phyloP scores from a whole-genome alignment of 1,284 basidiomycete species.

The Baeospora myosura region DNA sequence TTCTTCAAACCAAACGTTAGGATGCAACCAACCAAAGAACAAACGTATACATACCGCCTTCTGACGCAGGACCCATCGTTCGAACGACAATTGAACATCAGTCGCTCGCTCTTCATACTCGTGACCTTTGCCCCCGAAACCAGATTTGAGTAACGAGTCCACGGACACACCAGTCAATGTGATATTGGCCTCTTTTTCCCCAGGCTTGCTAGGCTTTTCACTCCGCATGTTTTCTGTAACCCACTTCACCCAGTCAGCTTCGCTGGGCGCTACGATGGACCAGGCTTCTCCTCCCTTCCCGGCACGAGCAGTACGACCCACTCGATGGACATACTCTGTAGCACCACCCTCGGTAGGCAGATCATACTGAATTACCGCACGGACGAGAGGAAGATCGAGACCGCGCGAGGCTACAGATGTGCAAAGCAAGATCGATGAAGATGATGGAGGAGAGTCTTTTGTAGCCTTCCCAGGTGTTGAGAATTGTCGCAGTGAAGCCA shows the following conservation, averaged over 20 bases:
- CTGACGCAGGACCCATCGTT: slow-evolving; percentile 82
- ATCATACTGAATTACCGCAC: slow-evolving; percentile 93
- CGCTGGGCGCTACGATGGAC: slow-evolving; percentile 85
- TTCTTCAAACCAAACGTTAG: slow-evolving; percentile 42
- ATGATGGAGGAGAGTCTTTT: slow-evolving; percentile 22
- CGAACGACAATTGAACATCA: slow-evolving; percentile 91
- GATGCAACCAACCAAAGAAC: slow-evolving; percentile 6
- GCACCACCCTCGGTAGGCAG: slow-evolving; percentile 95
- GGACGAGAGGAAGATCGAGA: slow-evolving; percentile 93
- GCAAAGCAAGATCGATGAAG: slow-evolving; percentile 78
- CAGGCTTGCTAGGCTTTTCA: slow-evolving; percentile 25
- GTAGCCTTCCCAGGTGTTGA: slow-evolving; percentile 43
- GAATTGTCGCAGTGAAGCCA: slow-evolving; percentile 80
- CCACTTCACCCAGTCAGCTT: slow-evolving; percentile 85
- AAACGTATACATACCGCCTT: slow-evolving; percentile 51
- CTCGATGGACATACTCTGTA: slow-evolving; percentile 95
- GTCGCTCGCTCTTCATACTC: slow-evolving; percentile 92
- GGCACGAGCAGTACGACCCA: slow-evolving; percentile 94
- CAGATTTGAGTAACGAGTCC: slow-evolving; percentile 67
- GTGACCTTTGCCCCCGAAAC: slow-evolving; percentile 76
- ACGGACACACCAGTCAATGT: slow-evolving; percentile 55
- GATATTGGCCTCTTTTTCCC: slow-evolving; percentile 31
- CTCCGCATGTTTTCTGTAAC: slow-evolving; percentile 73
- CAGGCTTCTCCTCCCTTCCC: slow-evolving; percentile 93
- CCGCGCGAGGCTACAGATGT: slow-evolving; percentile 97